Percentiles rank a stretch among this genome's conserved stretches.
phyloP scores from a whole-genome alignment of 345 rosid genomes.

The Leavenworthia alabamica region DNA sequence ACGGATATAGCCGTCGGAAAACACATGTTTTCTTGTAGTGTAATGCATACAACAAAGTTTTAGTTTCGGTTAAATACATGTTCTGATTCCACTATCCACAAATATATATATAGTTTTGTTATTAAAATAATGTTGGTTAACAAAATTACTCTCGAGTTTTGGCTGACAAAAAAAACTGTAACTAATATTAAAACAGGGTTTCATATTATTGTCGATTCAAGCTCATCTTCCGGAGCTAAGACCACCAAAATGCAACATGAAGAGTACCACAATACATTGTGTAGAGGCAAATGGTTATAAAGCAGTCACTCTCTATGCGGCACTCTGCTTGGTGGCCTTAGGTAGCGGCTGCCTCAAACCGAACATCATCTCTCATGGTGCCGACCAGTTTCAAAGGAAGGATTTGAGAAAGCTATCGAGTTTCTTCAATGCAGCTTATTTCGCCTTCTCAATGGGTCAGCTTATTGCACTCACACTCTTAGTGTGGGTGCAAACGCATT shows the following conservation, averaged over 20 bases:
- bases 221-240: slow-evolving; percentile 84
- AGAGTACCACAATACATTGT: slow-evolving; percentile 32
- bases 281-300: slow-evolving; percentile 63
- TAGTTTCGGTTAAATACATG: background rate
- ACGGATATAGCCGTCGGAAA: too few relatives aligned
- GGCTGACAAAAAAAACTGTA: background rate
- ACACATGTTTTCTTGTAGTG: background rate
- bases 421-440: slow-evolving; percentile 84
- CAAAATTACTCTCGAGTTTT: background rate
- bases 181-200: slow-evolving; percentile 48
- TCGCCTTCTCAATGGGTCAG: slow-evolving; percentile 80
- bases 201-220: slow-evolving; percentile 74
- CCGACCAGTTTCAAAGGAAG: slow-evolving; percentile 59
- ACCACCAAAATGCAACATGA: slow-evolving; percentile 69
- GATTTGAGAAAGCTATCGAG: slow-evolving; percentile 66
- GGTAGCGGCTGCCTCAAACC: slow-evolving; percentile 99
- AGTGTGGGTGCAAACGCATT: slow-evolving; percentile 92
- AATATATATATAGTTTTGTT: too few relatives aligned
- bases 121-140: background rate
- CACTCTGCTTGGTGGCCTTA: slow-evolving; percentile 76
- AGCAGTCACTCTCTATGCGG: slow-evolving; percentile 54
- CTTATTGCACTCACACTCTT: slow-evolving; percentile 75
- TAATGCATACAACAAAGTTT: background rate
- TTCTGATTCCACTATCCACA: background rate
- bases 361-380: slow-evolving; percentile 90